Percentiles rank a stretch among this genome's conserved stretches.
phyloP scores from a whole-genome alignment of 495 filamentous ascomycete species.

The Aspergillus affinis region DNA sequence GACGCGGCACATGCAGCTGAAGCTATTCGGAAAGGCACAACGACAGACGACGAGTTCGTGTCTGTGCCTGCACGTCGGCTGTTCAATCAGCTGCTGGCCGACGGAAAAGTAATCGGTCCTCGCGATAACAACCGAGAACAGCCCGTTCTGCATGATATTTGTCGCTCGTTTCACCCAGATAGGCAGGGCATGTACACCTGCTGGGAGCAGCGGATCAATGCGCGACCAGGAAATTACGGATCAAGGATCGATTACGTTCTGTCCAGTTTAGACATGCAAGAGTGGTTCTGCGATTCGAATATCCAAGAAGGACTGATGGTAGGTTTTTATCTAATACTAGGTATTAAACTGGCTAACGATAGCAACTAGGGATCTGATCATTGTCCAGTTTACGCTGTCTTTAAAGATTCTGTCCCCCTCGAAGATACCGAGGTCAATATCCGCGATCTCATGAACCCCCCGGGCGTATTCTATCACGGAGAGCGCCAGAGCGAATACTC shows the following conservation, averaged over 20 bases:
- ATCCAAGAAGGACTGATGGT: slow-evolving; percentile 93
- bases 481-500: slow-evolving; percentile 65
- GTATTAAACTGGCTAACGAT: too few species aligned
- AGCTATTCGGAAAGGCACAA: slow-evolving; percentile 65
- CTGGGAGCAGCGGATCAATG: slow-evolving; percentile 85
- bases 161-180: slow-evolving; percentile 74
- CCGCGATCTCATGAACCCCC: slow-evolving; percentile 76
- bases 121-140: slow-evolving; percentile 71
- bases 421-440: slow-evolving; percentile 54
- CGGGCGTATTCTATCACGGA: slow-evolving; percentile 71
- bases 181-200: slow-evolving; percentile 94
- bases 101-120: slow-evolving; percentile 66
- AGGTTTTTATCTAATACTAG: too few species aligned
- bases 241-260: slow-evolving; percentile 92
- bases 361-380: slow-evolving; percentile 79
- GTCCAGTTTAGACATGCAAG: slow-evolving; percentile 74
- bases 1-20: slow-evolving; percentile 73
- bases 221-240: slow-evolving; percentile 86
- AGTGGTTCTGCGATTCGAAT: slow-evolving; percentile 84
- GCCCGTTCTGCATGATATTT: slow-evolving; percentile 82
- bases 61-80: slow-evolving; percentile 73
- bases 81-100: slow-evolving; percentile 80
- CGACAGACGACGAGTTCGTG: slow-evolving; percentile 67
- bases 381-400: slow-evolving; percentile 84
- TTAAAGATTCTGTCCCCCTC: slow-evolving; percentile 60